These are phyloP conservation scores for Fusarium poae DNA, from an alignment of 2,329 filamentous ascomycete species.

Conservation along the genomic window DNA sequence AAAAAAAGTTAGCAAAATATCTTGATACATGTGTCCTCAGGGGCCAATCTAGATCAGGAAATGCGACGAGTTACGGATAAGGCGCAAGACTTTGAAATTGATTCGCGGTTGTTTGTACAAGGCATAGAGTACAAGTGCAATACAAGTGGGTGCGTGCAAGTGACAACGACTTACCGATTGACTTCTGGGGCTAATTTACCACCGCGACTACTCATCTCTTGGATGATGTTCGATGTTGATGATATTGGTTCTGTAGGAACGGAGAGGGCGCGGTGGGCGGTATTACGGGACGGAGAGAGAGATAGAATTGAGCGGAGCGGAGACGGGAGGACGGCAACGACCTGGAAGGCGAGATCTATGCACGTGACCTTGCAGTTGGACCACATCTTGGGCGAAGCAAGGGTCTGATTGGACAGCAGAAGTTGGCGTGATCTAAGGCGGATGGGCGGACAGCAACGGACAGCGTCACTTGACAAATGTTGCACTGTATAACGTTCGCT, in stretches of 20 bases:
- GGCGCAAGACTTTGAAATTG: slow-evolving; percentile 29
- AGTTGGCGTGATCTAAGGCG: slow-evolving; percentile 42
- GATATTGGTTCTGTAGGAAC: slow-evolving; percentile 51
- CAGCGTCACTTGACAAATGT: slow-evolving; percentile 39
- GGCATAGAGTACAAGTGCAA: neutral
- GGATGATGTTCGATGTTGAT: slow-evolving; percentile 56
- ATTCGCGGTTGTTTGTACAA: slow-evolving; percentile 27
- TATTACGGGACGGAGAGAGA: slow-evolving; percentile 45
- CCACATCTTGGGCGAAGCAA: slow-evolving; percentile 13
- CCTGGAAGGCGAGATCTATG: slow-evolving; percentile 38
- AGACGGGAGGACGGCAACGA: slow-evolving; percentile 50
- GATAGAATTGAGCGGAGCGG: slow-evolving; percentile 51
- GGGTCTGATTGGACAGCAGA: slow-evolving; percentile 23
- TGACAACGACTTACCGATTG: slow-evolving; percentile 76
- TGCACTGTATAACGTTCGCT: slow-evolving; percentile 2
- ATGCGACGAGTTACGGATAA: slow-evolving; percentile 26
- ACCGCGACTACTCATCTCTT: slow-evolving; percentile 97
- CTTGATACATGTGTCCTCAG: slow-evolving; percentile 5
- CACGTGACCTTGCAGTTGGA: slow-evolving; percentile 48
- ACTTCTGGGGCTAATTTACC: slow-evolving; percentile 99
- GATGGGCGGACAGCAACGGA: slow-evolving; percentile 32
- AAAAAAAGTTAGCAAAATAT: slow-evolving; percentile 51
- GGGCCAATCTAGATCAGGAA: slow-evolving; percentile 7
- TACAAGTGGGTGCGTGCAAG: neutral
- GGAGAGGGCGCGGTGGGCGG: slow-evolving; percentile 45